Base-by-base conservation (phyloP, 441 rosid genomes). In the California macrophylla region DNA sequence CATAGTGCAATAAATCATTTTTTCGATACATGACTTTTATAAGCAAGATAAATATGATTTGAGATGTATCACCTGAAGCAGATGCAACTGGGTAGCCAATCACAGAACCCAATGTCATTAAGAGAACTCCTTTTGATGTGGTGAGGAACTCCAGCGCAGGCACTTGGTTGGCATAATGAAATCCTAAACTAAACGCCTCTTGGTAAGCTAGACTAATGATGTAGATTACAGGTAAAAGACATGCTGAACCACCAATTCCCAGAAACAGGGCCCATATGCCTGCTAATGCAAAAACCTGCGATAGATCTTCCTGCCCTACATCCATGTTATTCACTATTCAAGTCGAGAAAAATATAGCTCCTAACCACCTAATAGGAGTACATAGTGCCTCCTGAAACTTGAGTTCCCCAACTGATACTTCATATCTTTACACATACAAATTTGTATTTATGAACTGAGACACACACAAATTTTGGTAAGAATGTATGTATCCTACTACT, bases 281-380 rank as follows among this genome's bases (percentile, higher is more conserved):
- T 2, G 21, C 98, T 76, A 93, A 80, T 10, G 87, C 81, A 8
- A 87, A 77, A 68, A 78, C 94, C 85, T 89, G 98, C 13, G 98
- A 91, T 75, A 84, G 72, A 83, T 93, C 98, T 80, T 80, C 90
- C 97, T 93, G 98, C 96, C 97, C 96, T 91, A 93, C 86, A 90
- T 77, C 82, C 88, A 89, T 75, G 69, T 78, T 84, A 85, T 72
- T 86, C 84, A 78, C 85, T 86, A 85, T 83, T 80, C 77, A 80
- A 74, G 78, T 71, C 54, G 56, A 82, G 81, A 69, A 67, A 26
- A 38, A 34, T 15, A 66, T 28, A 34, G 45, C 20, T 30, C 28
- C 65, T 28, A 40, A 71, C 68, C 68, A 64, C 18, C 28, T 5
- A 26, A 56, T 5, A 0, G 12, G 16, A 32, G 58, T 50, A 16